A percentile compares a stretch with the other conserved stretches of the same genome.
Conservation (phyloP, 495 filamentous ascomycete genomes). For the Cryomyces minteri region DNA sequence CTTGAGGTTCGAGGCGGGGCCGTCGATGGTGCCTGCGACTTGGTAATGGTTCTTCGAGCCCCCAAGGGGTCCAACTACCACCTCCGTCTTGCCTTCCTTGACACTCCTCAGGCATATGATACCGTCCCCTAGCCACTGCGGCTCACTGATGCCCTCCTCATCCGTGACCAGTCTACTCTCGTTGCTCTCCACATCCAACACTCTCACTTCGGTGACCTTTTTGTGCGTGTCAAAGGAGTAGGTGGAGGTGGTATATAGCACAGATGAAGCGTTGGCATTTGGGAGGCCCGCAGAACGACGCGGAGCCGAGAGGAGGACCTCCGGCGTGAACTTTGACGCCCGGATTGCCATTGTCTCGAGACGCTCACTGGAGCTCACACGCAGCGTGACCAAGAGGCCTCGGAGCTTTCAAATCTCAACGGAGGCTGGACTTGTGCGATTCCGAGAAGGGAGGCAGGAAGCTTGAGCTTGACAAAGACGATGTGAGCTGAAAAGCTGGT, state of each 20-base stretch:
- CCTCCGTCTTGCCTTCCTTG: constrained; percentile 47
- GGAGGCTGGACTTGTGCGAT: too few species aligned
- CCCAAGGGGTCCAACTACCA: constrained; percentile 21
- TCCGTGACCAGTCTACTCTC: constrained; percentile 47
- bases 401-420: too few species aligned
- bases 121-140: constrained; percentile 52
- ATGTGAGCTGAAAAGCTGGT: too few species aligned
- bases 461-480: too few species aligned
- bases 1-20: constrained; percentile 58
- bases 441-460: too few species aligned
- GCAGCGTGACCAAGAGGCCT: too few species aligned
- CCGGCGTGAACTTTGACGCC: constrained; percentile 21
- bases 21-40: constrained; percentile 44
- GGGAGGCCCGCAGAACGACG: constrained; percentile 61
- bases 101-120: constrained; percentile 45
- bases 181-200: constrained; percentile 53
- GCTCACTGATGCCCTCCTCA: constrained; percentile 43
- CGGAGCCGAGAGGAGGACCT: constrained; percentile 66
- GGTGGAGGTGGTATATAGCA: constrained; percentile 53
- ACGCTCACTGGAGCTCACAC: too few species aligned
- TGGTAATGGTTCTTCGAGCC: constrained; percentile 15
- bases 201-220: constrained; percentile 53
- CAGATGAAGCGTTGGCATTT: constrained; percentile 48
- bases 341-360: constrained; percentile 14
- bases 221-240: constrained; percentile 74